These are phyloP conservation scores for Beauveria caledonica DNA, from an alignment of 2,329 filamentous ascomycete species.

Conservation along the genomic window DNA sequence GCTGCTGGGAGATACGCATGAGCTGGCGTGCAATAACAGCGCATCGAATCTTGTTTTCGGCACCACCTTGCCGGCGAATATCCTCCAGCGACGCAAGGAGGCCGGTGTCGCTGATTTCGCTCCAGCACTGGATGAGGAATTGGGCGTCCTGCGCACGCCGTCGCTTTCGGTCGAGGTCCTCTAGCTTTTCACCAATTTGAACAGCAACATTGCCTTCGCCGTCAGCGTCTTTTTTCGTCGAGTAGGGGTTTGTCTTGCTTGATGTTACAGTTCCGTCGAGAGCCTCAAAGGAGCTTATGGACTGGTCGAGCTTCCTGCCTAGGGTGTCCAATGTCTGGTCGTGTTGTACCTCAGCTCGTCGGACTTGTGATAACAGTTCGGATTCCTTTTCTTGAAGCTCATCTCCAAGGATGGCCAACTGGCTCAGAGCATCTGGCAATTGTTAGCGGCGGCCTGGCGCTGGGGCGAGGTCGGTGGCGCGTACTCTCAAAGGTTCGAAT, in stretches of 20 bases:
- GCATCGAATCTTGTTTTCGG: slow-evolving; percentile 88
- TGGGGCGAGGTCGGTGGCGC: background rate
- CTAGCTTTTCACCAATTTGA: slow-evolving; percentile 85
- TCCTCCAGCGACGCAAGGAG: slow-evolving; percentile 83
- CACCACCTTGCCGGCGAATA: slow-evolving; percentile 72
- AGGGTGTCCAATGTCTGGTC: slow-evolving; percentile 83
- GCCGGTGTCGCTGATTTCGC: slow-evolving; percentile 85
- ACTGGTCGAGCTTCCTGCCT: slow-evolving; percentile 81
- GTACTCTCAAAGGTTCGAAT: slow-evolving; percentile 87
- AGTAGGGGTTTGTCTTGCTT: slow-evolving; percentile 30
- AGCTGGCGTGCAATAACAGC: slow-evolving; percentile 90
- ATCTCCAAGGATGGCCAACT: slow-evolving; percentile 63
- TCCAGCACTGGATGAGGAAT: slow-evolving; percentile 94
- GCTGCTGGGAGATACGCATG: slow-evolving; percentile 84
- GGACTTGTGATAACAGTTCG: slow-evolving; percentile 80
- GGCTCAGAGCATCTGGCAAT: slow-evolving; percentile 50
- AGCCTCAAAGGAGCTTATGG: slow-evolving; percentile 84
- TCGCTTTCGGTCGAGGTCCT: slow-evolving; percentile 89
- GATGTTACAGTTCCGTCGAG: slow-evolving; percentile 77
- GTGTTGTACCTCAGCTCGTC: slow-evolving; percentile 85
- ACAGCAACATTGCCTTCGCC: slow-evolving; percentile 82
- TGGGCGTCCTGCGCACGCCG: slow-evolving; percentile 86
- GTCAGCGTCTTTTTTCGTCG: slow-evolving; percentile 31
- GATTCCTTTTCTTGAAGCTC: slow-evolving; percentile 87
- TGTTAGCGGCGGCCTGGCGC: slow-evolving; percentile 13